These are phyloP conservation scores for Phytopythium chamaehyphon DNA, from an alignment of 352 stramenopile species.

Conservation along the genomic window DNA sequence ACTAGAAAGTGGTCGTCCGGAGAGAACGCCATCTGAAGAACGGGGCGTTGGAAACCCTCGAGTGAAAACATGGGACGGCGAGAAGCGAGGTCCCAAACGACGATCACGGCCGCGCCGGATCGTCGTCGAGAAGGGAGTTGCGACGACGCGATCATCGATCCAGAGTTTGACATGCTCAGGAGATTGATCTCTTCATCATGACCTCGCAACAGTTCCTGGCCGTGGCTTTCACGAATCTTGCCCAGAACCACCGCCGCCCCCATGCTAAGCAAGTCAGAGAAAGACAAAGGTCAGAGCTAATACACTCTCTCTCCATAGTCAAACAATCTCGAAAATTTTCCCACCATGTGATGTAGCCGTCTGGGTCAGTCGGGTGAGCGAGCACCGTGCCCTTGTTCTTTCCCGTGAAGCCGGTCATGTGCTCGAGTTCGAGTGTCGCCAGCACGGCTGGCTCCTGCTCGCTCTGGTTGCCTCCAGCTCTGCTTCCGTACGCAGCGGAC, in stretches of 20 bases:
- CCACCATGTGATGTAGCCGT: constrained; percentile 56
- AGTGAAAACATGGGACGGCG: constrained; percentile 48
- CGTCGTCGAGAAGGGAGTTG: constrained; percentile 37
- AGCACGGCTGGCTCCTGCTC: constrained; percentile 5
- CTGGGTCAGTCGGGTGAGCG: constrained; percentile 39
- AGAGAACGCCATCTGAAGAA: constrained; percentile 70
- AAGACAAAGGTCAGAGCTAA: no score
- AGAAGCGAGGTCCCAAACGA: constrained; percentile 39
- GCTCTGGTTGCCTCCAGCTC: constrained; percentile 5
- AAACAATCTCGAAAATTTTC: no score
- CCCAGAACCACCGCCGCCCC: constrained; percentile 46
- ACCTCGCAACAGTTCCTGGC: constrained; percentile 43
- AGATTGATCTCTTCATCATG: constrained; percentile 59
- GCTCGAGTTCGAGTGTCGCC: constrained; percentile 54
- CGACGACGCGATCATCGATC: constrained; percentile 36
- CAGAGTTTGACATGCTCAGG: constrained; percentile 35
- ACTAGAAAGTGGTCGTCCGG: constrained; percentile 76
- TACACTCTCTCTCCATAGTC: no score
- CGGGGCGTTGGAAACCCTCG: constrained; percentile 49
- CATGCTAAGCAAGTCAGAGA: constrained; percentile 44
- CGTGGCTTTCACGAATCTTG: constrained; percentile 45
- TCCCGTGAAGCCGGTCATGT: constrained; percentile 56
- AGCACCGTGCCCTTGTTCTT: constrained; percentile 53
- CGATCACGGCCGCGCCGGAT: constrained; percentile 16
- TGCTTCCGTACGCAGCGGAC: constrained; percentile 9